Percentiles rank a stretch among this genome's conserved stretches.
These are phyloP conservation scores for Podospora didyma DNA, from an alignment of 495 filamentous ascomycete species.

Conservation along the genomic window DNA sequence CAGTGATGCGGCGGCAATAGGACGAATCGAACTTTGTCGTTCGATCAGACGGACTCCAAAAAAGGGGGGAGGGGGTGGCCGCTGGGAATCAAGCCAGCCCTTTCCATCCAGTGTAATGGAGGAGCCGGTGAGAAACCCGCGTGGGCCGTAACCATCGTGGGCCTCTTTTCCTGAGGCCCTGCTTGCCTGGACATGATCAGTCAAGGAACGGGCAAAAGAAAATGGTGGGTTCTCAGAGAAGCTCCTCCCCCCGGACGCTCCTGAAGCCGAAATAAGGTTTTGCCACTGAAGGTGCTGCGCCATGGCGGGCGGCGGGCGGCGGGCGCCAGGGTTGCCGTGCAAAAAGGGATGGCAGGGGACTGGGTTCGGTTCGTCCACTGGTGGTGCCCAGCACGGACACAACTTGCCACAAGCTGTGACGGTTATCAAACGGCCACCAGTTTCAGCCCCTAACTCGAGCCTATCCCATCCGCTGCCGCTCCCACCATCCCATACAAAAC, in stretches of 20 bases:
- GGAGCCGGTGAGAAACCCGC: background rate
- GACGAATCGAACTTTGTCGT: background rate
- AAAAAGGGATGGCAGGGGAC: background rate
- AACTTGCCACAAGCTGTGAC: slow-evolving; percentile 25
- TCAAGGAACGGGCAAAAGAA: too few species aligned
- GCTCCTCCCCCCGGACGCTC: slow-evolving; percentile 18
- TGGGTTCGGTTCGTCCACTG: background rate
- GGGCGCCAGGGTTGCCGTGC: background rate
- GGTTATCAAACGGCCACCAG: slow-evolving; percentile 23
- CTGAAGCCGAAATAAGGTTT: slow-evolving; percentile 32
- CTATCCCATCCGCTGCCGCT: background rate
- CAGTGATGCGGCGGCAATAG: background rate
- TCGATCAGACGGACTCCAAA: background rate
- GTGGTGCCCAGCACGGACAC: slow-evolving; percentile 10
- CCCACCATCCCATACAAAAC: too few species aligned
- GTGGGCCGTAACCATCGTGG: slow-evolving; percentile 6
- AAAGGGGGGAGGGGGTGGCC: background rate
- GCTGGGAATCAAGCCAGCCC: background rate
- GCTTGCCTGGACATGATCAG: too few species aligned
- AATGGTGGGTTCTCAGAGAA: too few species aligned
- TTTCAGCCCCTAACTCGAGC: slow-evolving; percentile 21
- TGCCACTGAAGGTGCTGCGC: slow-evolving; percentile 10
- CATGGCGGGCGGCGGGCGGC: background rate
- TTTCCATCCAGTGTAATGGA: slow-evolving; percentile 5
- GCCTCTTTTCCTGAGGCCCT: background rate